These are phyloP conservation scores for Henckelia pumila DNA, from an alignment of 257 asterid genomes.

Conservation along the genomic window DNA sequence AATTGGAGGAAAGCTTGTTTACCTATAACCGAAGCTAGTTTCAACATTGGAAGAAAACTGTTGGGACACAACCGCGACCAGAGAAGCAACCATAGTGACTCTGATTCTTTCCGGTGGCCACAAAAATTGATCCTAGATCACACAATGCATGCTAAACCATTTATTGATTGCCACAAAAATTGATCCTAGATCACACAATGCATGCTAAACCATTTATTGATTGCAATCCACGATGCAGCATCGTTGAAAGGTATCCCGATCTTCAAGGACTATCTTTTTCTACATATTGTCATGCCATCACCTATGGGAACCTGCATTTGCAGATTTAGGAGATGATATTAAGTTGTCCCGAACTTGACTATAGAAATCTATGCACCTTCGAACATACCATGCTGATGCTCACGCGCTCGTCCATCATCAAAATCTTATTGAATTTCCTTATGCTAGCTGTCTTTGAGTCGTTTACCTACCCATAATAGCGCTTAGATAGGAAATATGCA, in stretches of 20 bases:
- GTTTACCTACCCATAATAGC: conserved; percentile 41
- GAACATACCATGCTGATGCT: conserved; percentile 81
- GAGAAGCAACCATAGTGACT: not conserved
- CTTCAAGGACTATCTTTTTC: conserved; percentile 41
- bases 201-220: not conserved
- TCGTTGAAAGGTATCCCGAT: not conserved
- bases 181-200: not conserved
- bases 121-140: not conserved
- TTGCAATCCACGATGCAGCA: not conserved
- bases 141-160: not conserved
- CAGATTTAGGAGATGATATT: not conserved
- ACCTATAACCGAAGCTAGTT: not conserved
- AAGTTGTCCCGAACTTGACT: not conserved
- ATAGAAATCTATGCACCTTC: not conserved
- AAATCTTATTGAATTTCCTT: conserved; percentile 56
- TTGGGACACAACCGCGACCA: not conserved
- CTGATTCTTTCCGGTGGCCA: not conserved
- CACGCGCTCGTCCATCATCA: conserved; percentile 78
- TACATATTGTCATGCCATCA: conserved; percentile 84
- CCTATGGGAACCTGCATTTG: conserved; percentile 69
- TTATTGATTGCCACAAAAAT: not conserved
- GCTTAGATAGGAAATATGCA: conserved; percentile 8
- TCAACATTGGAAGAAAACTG: not conserved
- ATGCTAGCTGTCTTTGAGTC: conserved; percentile 69
- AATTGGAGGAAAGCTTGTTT: not conserved